Percentiles rank a stretch among this genome's conserved stretches.
Evolutionary conservation across 805 yeast genomes (phyloP).

Genomic region (Candida ulmi): DNA sequence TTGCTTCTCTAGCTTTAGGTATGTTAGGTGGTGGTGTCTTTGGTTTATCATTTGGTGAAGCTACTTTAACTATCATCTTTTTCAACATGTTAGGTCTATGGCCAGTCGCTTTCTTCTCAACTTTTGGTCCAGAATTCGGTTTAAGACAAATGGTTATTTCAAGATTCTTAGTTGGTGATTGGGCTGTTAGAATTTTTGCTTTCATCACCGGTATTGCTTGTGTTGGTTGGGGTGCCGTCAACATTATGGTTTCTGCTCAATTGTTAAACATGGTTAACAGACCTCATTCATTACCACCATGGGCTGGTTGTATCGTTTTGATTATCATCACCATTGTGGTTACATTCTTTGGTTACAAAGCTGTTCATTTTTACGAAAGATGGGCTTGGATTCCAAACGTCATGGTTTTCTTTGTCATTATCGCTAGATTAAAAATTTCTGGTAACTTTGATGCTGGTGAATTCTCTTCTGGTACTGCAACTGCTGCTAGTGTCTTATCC

Average conservation of each 20-base stretch:
- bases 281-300: slow-evolving; percentile 60
- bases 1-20: slow-evolving; percentile 80
- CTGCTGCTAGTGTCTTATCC: slow-evolving; percentile 72
- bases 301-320: slow-evolving; percentile 85
- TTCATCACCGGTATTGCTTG: slow-evolving; percentile 76
- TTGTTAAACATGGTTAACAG: slow-evolving; percentile 70
- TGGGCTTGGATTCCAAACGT: slow-evolving; percentile 85
- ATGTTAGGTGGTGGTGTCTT: slow-evolving; percentile 60
- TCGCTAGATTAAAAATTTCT: slow-evolving; percentile 67
- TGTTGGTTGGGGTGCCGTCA: slow-evolving; percentile 94
- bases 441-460: slow-evolving; percentile 56
- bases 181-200: slow-evolving; percentile 71
- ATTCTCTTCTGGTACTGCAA: slow-evolving; percentile 48
- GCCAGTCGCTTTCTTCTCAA: slow-evolving; percentile 79
- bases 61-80: slow-evolving; percentile 60
- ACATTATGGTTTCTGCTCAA: slow-evolving; percentile 86
- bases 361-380: slow-evolving; percentile 77
- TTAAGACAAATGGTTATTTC: slow-evolving; percentile 84
- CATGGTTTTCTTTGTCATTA: slow-evolving; percentile 67
- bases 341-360: slow-evolving; percentile 78
- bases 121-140: slow-evolving; percentile 80
- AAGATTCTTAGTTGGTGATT: slow-evolving; percentile 71
- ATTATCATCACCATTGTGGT: slow-evolving; percentile 63
- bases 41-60: slow-evolving; percentile 68
- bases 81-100: slow-evolving; percentile 67